Conservation (phyloP, 1,139 yeast species). For the Tardiomyces digboiensis region DNA sequence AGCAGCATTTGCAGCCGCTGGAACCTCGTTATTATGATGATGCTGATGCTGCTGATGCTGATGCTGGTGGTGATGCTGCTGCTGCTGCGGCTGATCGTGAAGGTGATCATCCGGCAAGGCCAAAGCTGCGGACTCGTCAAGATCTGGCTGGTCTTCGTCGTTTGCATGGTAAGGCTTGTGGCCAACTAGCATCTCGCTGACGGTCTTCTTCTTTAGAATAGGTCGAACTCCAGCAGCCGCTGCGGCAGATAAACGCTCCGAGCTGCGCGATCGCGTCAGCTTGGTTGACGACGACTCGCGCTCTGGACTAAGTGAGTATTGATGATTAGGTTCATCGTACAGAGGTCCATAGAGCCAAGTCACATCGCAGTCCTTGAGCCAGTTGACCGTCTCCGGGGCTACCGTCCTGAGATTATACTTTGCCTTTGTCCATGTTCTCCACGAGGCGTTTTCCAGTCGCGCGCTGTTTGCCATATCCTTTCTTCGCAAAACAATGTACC, state of each 20-base stretch:
- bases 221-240: constrained; percentile 33
- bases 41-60: neutral
- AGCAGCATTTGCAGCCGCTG: constrained; percentile 5
- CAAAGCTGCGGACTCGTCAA: too few species aligned
- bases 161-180: neutral
- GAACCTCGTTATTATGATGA: neutral
- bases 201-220: constrained; percentile 71
- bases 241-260: constrained; percentile 1
- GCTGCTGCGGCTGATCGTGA: constrained; percentile 2
- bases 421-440: constrained; percentile 88
- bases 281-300: constrained; percentile 3
- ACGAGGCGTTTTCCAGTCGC: constrained; percentile 70
- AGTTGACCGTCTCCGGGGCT: constrained; percentile 66
- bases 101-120: too few species aligned
- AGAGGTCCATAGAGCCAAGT: constrained; percentile 88
- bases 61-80: too few species aligned
- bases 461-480: constrained; percentile 49
- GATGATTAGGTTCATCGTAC: constrained; percentile 36
- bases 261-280: constrained; percentile 4
- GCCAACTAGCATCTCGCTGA: constrained; percentile 58
- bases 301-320: neutral
- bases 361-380: constrained; percentile 78
- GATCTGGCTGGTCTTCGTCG: too few species aligned
- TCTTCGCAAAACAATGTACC: constrained; percentile 76
- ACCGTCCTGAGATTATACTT: constrained; percentile 62